Evolutionary conservation across 371 early-diverging fungal genomes (phyloP), one percentile per base, ranked within the genome.

Genomic region (Rhizomucor pusillus): DNA sequence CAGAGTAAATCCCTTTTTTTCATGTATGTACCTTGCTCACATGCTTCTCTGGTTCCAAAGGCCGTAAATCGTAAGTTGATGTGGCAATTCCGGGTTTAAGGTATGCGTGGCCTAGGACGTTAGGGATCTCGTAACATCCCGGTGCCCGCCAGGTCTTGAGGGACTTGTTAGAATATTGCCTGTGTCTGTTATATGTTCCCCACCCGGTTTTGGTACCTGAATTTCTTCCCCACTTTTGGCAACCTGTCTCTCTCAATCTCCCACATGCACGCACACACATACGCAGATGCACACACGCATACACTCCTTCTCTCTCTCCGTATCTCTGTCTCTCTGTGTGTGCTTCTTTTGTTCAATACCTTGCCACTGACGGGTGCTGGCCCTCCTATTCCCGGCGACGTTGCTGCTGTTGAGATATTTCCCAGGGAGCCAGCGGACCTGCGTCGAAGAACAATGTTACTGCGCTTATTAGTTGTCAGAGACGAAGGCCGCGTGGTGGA

Each of bases 81-180:
- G 40, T 39, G 6, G 57, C 50, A 18, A 39, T 29, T 16, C 51
- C 47, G 3, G 61, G 64, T 47, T 58, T 52, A 1, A 67, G 50
- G 40, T 75, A 75, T 34, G 75, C 75, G 49, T 71, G 64, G 16
- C 75, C 75, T 6, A 75, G 62, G 49, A 75, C 67, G 58, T 75
- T 57, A 23, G 75, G 75, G 52, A 71, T 71, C 52, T 75, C 67
- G 50, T 59, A 75, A 60, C 69, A 59, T 14, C 75, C 72, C 43
- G 75, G 75, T 22, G 72, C 63, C 50, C 75, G 63, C 75, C 75
- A 75, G 34, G 55, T 44, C 16, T 34, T 36, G n/a, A 43, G 11
- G 34, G 9, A n/a, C 16, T 47, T 37, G 24, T 14, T 37, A 23
- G 47, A n/a, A 36, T 13, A 37, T 25, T 37, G 9, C 16, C 7